Conservation (phyloP, 345 rosid genomes). For the Arabidopsis arenosa region DNA sequence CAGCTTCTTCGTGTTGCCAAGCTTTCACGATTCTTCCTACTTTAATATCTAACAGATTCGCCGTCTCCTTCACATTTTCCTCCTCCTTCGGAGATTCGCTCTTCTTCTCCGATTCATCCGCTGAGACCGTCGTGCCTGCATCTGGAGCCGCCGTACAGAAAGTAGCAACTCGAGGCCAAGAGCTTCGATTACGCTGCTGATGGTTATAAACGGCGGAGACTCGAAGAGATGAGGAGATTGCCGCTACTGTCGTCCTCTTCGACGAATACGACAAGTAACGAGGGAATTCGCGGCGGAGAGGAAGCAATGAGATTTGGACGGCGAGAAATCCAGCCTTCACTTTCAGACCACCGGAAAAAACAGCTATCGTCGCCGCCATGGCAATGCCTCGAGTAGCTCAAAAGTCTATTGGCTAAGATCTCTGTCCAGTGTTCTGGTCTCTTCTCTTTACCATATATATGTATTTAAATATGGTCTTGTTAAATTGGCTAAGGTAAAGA, state of each 20-base stretch:
- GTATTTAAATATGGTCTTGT: background rate
- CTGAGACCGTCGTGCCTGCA: constrained; percentile 16
- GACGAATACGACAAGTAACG: constrained; percentile 21
- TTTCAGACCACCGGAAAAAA: constrained; percentile 39
- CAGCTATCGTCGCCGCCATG: constrained; percentile 42
- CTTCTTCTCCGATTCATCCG: constrained; percentile 40
- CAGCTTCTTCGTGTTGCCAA: constrained; percentile 95
- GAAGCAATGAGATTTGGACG: constrained; percentile 39
- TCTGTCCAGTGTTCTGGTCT: background rate
- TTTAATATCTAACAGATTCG: constrained; percentile 77
- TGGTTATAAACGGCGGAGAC: constrained; percentile 16
- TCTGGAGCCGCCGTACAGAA: constrained; percentile 40
- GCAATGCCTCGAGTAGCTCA: background rate
- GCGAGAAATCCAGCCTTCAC: constrained; percentile 40
- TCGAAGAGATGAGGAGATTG: constrained; percentile 38
- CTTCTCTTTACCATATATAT: background rate
- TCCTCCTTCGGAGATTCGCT: constrained; percentile 19
- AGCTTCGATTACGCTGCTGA: constrained; percentile 12
- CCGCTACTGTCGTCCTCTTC: constrained; percentile 6
- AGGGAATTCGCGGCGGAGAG: constrained; percentile 34
- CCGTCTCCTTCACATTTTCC: constrained; percentile 55
- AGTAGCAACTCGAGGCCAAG: constrained; percentile 33
- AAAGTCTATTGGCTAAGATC: constrained; percentile 1
- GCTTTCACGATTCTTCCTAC: constrained; percentile 84
- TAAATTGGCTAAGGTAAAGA: no score